A percentile compares a stretch with the other conserved stretches of the same genome.
phyloP scores from a whole-genome alignment of 441 rosid genomes.

The Syzygium malaccense region DNA sequence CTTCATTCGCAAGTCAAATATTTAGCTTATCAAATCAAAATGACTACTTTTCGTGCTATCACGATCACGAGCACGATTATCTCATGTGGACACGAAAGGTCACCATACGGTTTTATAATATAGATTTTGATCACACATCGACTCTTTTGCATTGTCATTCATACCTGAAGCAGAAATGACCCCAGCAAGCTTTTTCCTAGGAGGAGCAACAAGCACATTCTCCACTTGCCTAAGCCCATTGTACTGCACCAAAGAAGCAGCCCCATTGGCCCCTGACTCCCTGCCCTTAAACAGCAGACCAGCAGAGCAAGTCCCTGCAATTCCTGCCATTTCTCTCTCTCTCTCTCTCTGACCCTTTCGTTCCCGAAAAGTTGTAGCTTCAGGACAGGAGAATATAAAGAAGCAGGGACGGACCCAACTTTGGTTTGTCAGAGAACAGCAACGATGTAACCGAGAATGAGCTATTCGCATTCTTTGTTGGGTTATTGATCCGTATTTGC shows the following conservation, averaged over 20 bases:
- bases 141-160: background rate
- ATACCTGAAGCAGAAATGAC: constrained; percentile 23
- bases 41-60: background rate
- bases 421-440: constrained; percentile 20
- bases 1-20: background rate
- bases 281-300: constrained; percentile 13
- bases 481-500: background rate
- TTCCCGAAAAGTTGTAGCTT: background rate
- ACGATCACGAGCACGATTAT: background rate
- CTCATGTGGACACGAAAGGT: background rate
- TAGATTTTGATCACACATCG: background rate
- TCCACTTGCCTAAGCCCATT: constrained; percentile 30
- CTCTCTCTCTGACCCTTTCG: background rate
- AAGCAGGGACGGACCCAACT: background rate
- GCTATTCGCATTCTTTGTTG: constrained; percentile 1
- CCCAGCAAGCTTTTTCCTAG: constrained; percentile 5
- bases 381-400: background rate
- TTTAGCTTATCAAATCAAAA: background rate
- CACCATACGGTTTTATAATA: background rate
- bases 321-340: constrained; percentile 25
- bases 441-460: constrained; percentile 13
- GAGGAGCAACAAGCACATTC: constrained; percentile 11
- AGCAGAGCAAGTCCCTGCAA: constrained; percentile 26
- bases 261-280: constrained; percentile 9
- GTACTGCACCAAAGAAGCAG: constrained; percentile 18